These are phyloP conservation scores for Diplotaxis tenuifolia DNA, from an alignment of 345 rosid genomes.

Conservation along the genomic window DNA sequence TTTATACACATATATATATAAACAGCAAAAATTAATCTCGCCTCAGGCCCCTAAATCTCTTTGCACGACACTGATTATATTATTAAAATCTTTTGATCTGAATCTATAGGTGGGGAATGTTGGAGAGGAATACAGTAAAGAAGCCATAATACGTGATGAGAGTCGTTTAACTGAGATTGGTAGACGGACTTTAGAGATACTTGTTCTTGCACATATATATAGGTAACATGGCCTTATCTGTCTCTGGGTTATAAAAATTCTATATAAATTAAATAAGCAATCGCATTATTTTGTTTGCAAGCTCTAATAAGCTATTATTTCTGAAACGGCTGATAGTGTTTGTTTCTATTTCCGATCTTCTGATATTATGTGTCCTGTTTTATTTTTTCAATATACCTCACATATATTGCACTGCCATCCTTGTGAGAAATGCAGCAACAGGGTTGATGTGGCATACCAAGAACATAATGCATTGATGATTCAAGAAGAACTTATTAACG, in stretches of 20 bases:
- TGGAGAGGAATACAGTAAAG: constrained; percentile 77
- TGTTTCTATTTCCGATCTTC: constrained; percentile 15
- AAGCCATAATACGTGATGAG: constrained; percentile 79
- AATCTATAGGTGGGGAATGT: constrained; percentile 70
- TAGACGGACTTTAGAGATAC: constrained; percentile 84
- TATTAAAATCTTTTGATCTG: constrained; percentile 7
- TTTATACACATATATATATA: too few relatives aligned
- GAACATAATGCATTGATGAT: constrained; percentile 89
- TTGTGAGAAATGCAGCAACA: constrained; percentile 55
- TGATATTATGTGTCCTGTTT: constrained; percentile 16
- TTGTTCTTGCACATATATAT: constrained; percentile 88
- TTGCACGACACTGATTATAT: too few relatives aligned
- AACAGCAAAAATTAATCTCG: too few relatives aligned
- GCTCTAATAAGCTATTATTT: constrained; percentile 9
- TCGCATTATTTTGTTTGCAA: constrained; percentile 1
- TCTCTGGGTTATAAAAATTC: not conserved
- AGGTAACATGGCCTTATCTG: constrained; percentile 43
- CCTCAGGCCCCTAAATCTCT: too few relatives aligned
- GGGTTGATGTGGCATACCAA: constrained; percentile 88
- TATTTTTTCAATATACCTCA: constrained; percentile 24
- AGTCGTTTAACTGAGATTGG: constrained; percentile 89
- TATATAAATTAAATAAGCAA: constrained; percentile 2
- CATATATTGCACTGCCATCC: constrained; percentile 22
- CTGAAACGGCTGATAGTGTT: constrained; percentile 9
- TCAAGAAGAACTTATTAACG: constrained; percentile 96